Conservation (phyloP, 495 filamentous ascomycete genomes). For the Cudoniella acicularis region DNA sequence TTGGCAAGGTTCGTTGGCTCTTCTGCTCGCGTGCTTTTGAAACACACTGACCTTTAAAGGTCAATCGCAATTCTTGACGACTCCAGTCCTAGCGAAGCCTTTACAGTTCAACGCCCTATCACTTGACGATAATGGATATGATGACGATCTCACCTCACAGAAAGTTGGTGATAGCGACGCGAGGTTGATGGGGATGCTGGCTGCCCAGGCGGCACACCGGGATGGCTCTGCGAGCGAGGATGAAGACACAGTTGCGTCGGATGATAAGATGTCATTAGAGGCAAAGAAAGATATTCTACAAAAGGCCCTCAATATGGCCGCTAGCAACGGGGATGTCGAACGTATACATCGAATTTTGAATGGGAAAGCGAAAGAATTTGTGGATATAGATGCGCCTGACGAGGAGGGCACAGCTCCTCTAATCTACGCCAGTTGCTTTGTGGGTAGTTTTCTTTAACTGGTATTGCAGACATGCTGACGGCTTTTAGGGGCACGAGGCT, state of each 20-base stretch:
- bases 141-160: constrained; percentile 55
- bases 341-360: constrained; percentile 71
- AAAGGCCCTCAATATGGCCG: constrained; percentile 88
- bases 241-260: constrained; percentile 71
- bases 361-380: constrained; percentile 68
- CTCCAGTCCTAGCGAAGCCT: constrained; percentile 77
- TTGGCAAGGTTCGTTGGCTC: constrained; percentile 76
- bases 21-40: not conserved
- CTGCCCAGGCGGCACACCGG: constrained; percentile 82
- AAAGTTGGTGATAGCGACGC: constrained; percentile 78
- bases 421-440: constrained; percentile 99
- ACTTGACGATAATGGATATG: constrained; percentile 67
- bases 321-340: constrained; percentile 91
- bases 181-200: constrained; percentile 91
- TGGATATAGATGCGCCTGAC: constrained; percentile 88
- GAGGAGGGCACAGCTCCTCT: constrained; percentile 92
- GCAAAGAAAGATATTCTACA: constrained; percentile 82
- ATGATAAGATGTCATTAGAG: constrained; percentile 66
- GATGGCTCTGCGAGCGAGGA: constrained; percentile 68
- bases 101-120: constrained; percentile 77
- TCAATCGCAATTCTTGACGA: constrained; percentile 89
- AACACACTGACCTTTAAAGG: constrained; percentile 48
- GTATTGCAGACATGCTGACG: constrained; percentile 11
- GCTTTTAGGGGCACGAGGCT: constrained; percentile 76
- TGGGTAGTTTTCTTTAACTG: constrained; percentile 43